Conservation (phyloP, 208 protist genomes). For the Herpetomonas muscarum region DNA sequence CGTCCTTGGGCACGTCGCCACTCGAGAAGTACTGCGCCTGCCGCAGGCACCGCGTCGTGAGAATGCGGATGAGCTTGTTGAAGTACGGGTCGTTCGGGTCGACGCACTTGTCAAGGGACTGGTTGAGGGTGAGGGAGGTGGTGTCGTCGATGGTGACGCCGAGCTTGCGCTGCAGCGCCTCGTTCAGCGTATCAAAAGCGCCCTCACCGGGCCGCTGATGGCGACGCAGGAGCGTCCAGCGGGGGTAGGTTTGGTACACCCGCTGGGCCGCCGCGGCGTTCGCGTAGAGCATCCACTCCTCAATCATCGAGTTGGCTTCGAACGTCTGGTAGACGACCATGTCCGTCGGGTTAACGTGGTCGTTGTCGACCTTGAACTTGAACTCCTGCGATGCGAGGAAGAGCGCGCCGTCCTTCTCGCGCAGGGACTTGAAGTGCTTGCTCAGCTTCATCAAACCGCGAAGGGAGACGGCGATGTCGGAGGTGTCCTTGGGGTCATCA, state of each 20-base stretch:
- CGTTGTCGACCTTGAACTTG: constrained; percentile 89
- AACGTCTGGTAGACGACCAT: constrained; percentile 90
- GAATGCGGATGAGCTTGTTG: constrained; percentile 89
- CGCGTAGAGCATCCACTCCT: constrained; percentile 97
- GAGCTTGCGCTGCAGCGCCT: constrained; percentile 58
- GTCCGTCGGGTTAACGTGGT: constrained; percentile 84
- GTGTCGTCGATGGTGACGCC: constrained; percentile 73
- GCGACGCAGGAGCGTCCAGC: constrained; percentile 84
- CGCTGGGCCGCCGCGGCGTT: constrained; percentile 88
- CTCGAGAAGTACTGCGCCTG: constrained; percentile 94
- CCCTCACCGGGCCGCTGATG: constrained; percentile 85
- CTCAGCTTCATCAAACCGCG: constrained; percentile 75
- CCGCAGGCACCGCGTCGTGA: constrained; percentile 89
- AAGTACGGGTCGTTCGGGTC: constrained; percentile 83
- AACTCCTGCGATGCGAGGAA: constrained; percentile 89
- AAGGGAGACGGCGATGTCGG: constrained; percentile 71
- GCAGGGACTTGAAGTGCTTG: constrained; percentile 75
- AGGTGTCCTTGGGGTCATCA: constrained; percentile 60
- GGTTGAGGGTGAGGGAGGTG: constrained; percentile 76
- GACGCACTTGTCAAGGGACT: constrained; percentile 76
- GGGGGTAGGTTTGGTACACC: constrained; percentile 77
- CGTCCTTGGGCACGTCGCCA: constrained; percentile 66
- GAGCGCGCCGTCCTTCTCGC: constrained; percentile 81
- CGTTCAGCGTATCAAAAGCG: constrained; percentile 84
- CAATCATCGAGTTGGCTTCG: constrained; percentile 94